Base-by-base conservation (phyloP, 2,329 filamentous ascomycete genomes). In the Ilyonectria mors-panacis region DNA sequence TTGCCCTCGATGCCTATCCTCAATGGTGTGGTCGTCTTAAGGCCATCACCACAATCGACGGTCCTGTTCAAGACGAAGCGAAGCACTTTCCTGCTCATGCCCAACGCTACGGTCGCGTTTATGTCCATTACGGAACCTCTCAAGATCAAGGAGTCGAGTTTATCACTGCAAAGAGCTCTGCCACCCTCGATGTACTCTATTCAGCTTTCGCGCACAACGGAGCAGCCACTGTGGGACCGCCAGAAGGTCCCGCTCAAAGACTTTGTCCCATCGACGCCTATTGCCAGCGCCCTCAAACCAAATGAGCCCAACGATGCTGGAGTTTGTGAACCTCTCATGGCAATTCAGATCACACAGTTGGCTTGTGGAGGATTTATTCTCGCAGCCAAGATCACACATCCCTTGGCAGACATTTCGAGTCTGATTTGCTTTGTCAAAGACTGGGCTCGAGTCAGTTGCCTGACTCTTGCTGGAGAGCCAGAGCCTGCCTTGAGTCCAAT, bases 131-230 rank as follows among this genome's bases (percentile, higher is more conserved):
- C 12, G 73, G 75, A 19, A 67, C 67, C 0, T 6, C 6, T 0
- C 5, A 63, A 0, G 74, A 76, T 13, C 70, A 69, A 7, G 75
- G 75, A 1, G 72, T 75, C 1, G 73, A 77, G 4, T 71, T 73
- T 2, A 28, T 69, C 1, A 13, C 47, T 10, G 66, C 70, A 1
- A 53, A 44, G 12, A 74, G 73, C n/a, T 30, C 63, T 5, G 21
- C 44, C 2, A 65, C 68, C 1, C 33, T 75, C 0, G 55, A 67
- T 0, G 51, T 59, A 2, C 37, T 75, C 2, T 66, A 74, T 55
- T 60, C 74, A 3, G 12, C 19, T 2, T 2, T 21, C 58, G 3
- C 65, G 71, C 9, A 42, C 19, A 2, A 42, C 19, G 0, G 48
- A 58, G 0, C 63, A 72, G 1, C 64, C 57, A 2, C 15, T 61